These are phyloP conservation scores for Astrothelium subdiscretum DNA, from an alignment of 495 filamentous ascomycete species.

Conservation along the genomic window DNA sequence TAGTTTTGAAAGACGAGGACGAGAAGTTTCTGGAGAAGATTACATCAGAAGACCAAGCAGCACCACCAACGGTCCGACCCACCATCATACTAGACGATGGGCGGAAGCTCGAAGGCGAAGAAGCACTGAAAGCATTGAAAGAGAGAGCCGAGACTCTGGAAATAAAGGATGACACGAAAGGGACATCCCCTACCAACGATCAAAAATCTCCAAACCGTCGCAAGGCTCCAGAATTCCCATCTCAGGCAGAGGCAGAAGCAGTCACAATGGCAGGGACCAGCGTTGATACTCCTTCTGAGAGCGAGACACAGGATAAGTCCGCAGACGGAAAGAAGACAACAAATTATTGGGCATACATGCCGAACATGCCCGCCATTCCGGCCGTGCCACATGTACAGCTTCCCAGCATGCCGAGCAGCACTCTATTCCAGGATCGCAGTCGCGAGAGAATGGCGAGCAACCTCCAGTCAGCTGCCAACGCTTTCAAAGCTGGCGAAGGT, in stretches of 20 bases:
- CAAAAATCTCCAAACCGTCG: background rate
- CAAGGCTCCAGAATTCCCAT: slow-evolving; percentile 10
- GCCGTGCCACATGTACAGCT: background rate
- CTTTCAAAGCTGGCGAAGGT: slow-evolving; percentile 33
- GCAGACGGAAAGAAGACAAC: background rate
- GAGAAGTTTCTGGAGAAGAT: slow-evolving; percentile 28
- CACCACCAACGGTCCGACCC: slow-evolving; percentile 14
- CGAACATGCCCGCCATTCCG: background rate
- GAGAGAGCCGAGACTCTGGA: slow-evolving; percentile 9
- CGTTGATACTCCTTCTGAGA: background rate
- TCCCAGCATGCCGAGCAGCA: background rate
- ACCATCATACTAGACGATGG: slow-evolving; percentile 20
- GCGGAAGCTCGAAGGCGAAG: slow-evolving; percentile 9
- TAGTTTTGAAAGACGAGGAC: slow-evolving; percentile 29
- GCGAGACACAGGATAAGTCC: slow-evolving; percentile 3
- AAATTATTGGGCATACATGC: background rate
- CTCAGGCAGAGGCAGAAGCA: slow-evolving; percentile 19
- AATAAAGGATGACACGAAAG: background rate
- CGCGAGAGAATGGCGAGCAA: slow-evolving; percentile 30
- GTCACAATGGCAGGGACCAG: slow-evolving; percentile 3
- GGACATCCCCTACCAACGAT: background rate
- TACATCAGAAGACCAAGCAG: slow-evolving; percentile 19
- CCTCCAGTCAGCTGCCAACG: slow-evolving; percentile 39
- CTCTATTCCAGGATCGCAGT: slow-evolving; percentile 8
- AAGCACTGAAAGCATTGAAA: slow-evolving; percentile 13